Evolutionary conservation across 768 basidiomycete species (phyloP), one percentile per base, ranked within the genome.

Genomic region (Lentinula sp.): DNA sequence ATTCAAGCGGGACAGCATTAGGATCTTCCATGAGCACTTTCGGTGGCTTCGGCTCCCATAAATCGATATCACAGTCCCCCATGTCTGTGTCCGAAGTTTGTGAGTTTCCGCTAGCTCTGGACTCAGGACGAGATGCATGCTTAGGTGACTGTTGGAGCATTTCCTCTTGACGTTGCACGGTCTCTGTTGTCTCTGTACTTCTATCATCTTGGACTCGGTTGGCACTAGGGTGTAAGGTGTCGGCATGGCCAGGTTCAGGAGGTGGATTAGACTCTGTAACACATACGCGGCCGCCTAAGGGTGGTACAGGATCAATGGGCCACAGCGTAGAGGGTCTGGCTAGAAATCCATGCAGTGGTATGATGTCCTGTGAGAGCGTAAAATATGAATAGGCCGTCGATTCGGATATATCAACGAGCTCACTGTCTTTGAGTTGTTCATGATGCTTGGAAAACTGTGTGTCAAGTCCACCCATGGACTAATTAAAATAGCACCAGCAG

Each of bases 401-500:
- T n/a, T 8, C n/a, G 7, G 46, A 32, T 32, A 32, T 28, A 12
- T 41, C 20, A 12, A 54, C 45, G 6, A 23, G 70, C 79, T 50
- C 59, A 85, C 90, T 9, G 87, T 87, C 6, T 74, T 74, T 0
- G 79, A 80, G 67, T 93, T 91, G 48, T 79, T 65, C 75, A 90
- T 80, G 42, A 91, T 84, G 65, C 85, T 87, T 0, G 89, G 88
- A 68, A 95, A 91, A 56, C 84, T 88, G 67, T 93, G 91, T 0
- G 90, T 93, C n/a, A 95, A 74, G 69, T 93, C 91, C 8, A 62
- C 84, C 86, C 91, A 93, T 2, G 91, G 91, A 60, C 85, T 88
- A 64, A 93, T 89, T 23, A 93, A 74, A 3, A 90, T 83, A 0
- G 86, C 89, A 1, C 90, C 92, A 1, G 89, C 85, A 3, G 91